Percentiles rank a stretch among this genome's conserved stretches.
These are phyloP conservation scores for Auxenochlorella pyrenoidosa DNA, from an alignment of 139 green algal species.

Conservation along the genomic window DNA sequence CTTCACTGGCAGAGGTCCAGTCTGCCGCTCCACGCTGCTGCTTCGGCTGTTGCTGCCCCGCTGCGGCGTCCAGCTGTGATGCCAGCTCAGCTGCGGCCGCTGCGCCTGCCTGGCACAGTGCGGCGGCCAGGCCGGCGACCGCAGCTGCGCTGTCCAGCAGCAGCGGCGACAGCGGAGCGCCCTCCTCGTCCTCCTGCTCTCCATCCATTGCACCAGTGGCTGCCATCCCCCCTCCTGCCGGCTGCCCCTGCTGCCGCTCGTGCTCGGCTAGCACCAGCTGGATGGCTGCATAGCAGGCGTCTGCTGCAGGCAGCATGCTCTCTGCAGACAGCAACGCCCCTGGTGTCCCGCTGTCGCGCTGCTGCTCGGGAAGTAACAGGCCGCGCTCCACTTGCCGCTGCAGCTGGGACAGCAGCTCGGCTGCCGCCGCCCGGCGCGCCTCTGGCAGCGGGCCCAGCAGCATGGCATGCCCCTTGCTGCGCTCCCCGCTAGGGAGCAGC, in stretches of 20 bases:
- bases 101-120: constrained; percentile 10
- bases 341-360: not conserved
- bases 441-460: constrained; percentile 5
- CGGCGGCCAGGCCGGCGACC: not conserved
- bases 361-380: not conserved
- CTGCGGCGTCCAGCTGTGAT: not conserved
- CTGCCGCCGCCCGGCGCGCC: constrained; percentile 2
- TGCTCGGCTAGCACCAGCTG: constrained; percentile 27
- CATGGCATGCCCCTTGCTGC: constrained; percentile 4
- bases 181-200: not conserved
- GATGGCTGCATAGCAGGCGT: constrained; percentile 20
- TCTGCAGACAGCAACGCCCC: not conserved
- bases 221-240: not conserved
- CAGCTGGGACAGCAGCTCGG: constrained; percentile 15
- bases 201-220: not conserved
- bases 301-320: not conserved
- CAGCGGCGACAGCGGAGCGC: not conserved
- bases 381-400: not conserved
- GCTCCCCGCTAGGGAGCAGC: not conserved
- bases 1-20: not conserved
- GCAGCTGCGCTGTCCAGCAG: not conserved
- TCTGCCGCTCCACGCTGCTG: not conserved
- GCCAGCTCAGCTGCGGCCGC: not conserved
- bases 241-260: not conserved
- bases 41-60: not conserved